Evolutionary conservation across 352 stramenopile genomes (phyloP).

Genomic region (Phytophthora cactorum): DNA sequence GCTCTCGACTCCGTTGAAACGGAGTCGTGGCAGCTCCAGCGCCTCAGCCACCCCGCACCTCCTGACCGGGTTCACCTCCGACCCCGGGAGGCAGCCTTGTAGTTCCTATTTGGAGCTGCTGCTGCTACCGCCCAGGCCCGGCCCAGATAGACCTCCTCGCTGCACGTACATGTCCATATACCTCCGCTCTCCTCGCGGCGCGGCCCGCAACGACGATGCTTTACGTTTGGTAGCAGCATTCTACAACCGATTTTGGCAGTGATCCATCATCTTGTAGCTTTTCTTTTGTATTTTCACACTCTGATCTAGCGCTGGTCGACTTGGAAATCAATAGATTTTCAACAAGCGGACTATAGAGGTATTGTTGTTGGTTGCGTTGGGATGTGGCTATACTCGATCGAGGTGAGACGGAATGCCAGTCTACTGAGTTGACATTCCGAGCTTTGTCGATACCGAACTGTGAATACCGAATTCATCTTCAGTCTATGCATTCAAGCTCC

Average conservation of each 20-base stretch:
- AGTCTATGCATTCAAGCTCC: no score
- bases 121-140: constrained; percentile 11
- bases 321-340: constrained; percentile 36
- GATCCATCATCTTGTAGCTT: constrained; percentile 44
- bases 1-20: neutral
- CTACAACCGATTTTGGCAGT: constrained; percentile 51
- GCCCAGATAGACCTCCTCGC: constrained; percentile 31
- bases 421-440: no score
- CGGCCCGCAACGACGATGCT: constrained; percentile 47
- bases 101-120: constrained; percentile 18
- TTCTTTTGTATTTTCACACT: constrained; percentile 19
- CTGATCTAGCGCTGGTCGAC: constrained; percentile 11
- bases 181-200: constrained; percentile 25
- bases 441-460: no score
- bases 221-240: constrained; percentile 55
- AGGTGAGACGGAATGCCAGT: no score
- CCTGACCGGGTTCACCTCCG: constrained; percentile 19
- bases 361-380: no score
- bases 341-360: constrained; percentile 17
- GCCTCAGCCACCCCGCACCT: constrained; percentile 4
- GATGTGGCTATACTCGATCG: no score
- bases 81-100: constrained; percentile 20
- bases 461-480: no score
- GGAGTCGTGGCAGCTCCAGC: neutral
- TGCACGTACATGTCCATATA: constrained; percentile 30